A percentile compares a stretch with the other conserved stretches of the same genome.
These are phyloP conservation scores for Endothia cerciana DNA, from an alignment of 2,329 filamentous ascomycete species.

Conservation along the genomic window DNA sequence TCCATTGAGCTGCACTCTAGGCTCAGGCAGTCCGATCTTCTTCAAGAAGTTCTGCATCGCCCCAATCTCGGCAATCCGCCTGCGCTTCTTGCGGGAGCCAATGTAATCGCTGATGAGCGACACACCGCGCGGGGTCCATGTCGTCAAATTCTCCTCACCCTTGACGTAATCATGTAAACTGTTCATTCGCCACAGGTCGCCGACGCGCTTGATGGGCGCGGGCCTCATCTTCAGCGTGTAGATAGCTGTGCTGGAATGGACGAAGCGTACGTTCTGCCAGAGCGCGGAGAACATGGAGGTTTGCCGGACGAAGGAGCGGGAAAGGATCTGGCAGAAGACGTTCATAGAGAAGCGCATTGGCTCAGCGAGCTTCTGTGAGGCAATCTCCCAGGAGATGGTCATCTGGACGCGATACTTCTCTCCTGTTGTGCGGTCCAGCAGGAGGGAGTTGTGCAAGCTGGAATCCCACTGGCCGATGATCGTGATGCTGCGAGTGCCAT, in stretches of 20 bases:
- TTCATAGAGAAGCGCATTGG: constrained; percentile 87
- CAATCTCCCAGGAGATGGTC: constrained; percentile 82
- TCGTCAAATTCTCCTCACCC: constrained; percentile 83
- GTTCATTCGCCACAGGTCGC: constrained; percentile 95
- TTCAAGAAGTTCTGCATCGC: constrained; percentile 69
- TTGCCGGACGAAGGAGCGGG: constrained; percentile 81
- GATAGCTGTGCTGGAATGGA: constrained; percentile 83
- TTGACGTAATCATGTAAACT: constrained; percentile 95
- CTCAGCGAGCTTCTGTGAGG: constrained; percentile 80
- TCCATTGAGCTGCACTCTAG: constrained; percentile 38
- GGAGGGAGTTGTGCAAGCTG: constrained; percentile 85
- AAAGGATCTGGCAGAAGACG: constrained; percentile 80
- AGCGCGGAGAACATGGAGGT: constrained; percentile 85
- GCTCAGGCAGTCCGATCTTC: constrained; percentile 56
- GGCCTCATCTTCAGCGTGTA: constrained; percentile 88
- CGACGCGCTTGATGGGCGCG: constrained; percentile 85
- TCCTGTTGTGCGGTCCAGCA: constrained; percentile 91
- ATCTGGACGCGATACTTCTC: constrained; percentile 92
- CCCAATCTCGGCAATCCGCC: constrained; percentile 79
- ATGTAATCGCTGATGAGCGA: constrained; percentile 91
- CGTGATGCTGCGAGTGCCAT: constrained; percentile 86
- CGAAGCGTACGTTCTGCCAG: constrained; percentile 82
- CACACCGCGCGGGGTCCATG: constrained; percentile 88
- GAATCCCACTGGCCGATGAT: constrained; percentile 97
- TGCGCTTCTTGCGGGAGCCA: constrained; percentile 70